These are phyloP conservation scores for Stephania cephalantha DNA, from an alignment of 164 flowering plant species.

Conservation along the genomic window DNA sequence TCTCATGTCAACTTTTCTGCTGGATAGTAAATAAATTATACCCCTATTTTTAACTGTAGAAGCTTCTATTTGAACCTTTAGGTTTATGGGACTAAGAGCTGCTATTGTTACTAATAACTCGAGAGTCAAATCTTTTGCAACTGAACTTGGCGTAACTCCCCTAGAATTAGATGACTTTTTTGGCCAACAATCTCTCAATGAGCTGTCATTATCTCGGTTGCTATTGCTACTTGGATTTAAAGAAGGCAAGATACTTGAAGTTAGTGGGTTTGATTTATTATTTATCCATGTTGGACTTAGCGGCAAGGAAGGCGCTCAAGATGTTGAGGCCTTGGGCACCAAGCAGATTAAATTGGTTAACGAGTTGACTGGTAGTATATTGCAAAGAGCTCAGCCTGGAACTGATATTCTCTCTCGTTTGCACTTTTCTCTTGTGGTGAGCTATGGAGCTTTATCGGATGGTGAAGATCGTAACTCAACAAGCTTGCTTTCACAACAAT, in stretches of 20 bases:
- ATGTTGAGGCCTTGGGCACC: conserved; percentile 14
- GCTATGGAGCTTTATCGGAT: conserved; percentile 50
- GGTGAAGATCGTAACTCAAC: conserved; percentile 30
- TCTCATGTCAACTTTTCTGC: not conserved
- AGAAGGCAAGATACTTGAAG: conserved; percentile 47
- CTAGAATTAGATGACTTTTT: conserved; percentile 34
- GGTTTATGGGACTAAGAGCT: conserved; percentile 94
- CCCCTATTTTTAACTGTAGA: too few species aligned
- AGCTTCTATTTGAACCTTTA: conserved; percentile 19
- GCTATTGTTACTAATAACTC: conserved; percentile 53
- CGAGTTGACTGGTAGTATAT: conserved; percentile 50
- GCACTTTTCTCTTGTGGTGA: conserved; percentile 71
- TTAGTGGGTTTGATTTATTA: conserved; percentile 59
- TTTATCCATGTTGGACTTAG: conserved; percentile 56
- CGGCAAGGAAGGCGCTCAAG: conserved; percentile 20
- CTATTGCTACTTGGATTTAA: conserved; percentile 75
- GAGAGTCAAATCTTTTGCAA: conserved; percentile 40
- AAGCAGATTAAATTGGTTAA: conserved; percentile 38
- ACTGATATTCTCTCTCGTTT: conserved; percentile 62
- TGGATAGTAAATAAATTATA: too few species aligned
- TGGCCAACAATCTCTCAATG: conserved; percentile 11
- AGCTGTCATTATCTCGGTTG: conserved; percentile 30
- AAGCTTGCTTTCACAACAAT: conserved; percentile 19
- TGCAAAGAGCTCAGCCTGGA: conserved; percentile 42
- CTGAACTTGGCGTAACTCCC: conserved; percentile 44